Evolutionary conservation across 2,329 filamentous ascomycete genomes (phyloP), one percentile per base, ranked within the genome.

Genomic region (Phyllosticta citribraziliensis): DNA sequence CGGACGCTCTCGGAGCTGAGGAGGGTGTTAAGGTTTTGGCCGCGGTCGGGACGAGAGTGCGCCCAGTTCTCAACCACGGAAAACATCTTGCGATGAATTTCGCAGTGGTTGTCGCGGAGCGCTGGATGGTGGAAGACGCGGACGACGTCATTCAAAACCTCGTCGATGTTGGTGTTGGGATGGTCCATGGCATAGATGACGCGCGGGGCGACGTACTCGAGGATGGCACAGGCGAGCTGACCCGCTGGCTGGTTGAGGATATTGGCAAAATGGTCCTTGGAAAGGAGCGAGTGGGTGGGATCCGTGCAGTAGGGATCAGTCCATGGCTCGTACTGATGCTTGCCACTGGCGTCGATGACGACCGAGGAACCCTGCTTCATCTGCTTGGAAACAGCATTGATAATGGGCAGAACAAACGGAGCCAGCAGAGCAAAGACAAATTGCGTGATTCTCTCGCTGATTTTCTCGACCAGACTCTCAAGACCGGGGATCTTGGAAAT

Each of bases 111-210:
- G 67, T 94, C 83, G 24, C 93, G 87, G 30, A 91, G 79, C 6
- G 88, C 88, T 1, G 94, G 94, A 71, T 99, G 94, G 72, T 99
- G 94, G 77, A 97, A 96, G 11, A 90, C 86, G 24, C 84, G 84
- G 55, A 91, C 77, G 51, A 95, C 84, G 66, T 97, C 93, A 64
- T 89, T 80, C 64, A 92, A 80, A 0, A 97, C 88, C 73, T 95
- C 88, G 47, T 95, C 84, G 3, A 94, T 87, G 0, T 90, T 84
- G 0, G 96, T 86, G 52, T 87, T 85, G 2, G 88, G 84, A 71
- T 97, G 89, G 65, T 97, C 89, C 91, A 92, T 97, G 3, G 92
- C 93, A 70, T 93, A 96, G 20, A 99, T 80, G 55, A 97, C 78
- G 35, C 93, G 88, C 1, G 93, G 93, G 1, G 91, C 89, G 33